These are phyloP conservation scores for Triticum monococcum DNA, from an alignment of 176 grass and related monocot genomes.

Conservation along the genomic window DNA sequence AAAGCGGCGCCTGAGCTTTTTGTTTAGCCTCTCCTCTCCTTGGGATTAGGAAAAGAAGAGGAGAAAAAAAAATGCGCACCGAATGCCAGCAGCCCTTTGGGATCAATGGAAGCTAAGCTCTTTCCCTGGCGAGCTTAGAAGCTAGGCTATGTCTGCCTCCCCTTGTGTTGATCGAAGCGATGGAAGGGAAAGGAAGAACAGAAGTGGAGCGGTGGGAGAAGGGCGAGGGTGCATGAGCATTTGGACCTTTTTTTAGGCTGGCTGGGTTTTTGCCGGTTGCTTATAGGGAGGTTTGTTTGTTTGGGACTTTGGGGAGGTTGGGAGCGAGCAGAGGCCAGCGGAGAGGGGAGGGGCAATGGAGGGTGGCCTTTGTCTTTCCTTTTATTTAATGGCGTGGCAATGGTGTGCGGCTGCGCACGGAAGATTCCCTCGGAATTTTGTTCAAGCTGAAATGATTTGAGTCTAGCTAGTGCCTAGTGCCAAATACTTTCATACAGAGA, in stretches of 20 bases:
- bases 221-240: not conserved
- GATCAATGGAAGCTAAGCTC: slow-evolving; percentile 39
- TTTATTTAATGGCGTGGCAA: slow-evolving; percentile 34
- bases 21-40: not conserved
- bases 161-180: slow-evolving; percentile 25
- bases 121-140: slow-evolving; percentile 23
- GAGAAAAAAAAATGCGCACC: slow-evolving; percentile 7
- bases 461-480: not conserved
- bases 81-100: slow-evolving; percentile 32
- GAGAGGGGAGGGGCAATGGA: slow-evolving; percentile 13
- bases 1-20: slow-evolving; percentile 23
- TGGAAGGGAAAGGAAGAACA: not conserved
- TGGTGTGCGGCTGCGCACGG: slow-evolving; percentile 26
- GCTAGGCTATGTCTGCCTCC: not conserved
- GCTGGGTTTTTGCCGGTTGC: slow-evolving; percentile 22
- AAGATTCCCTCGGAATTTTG: slow-evolving; percentile 42
- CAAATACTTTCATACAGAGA: not conserved
- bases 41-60: slow-evolving; percentile 34
- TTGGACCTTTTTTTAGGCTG: not conserved
- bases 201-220: not conserved
- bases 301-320: slow-evolving; percentile 14
- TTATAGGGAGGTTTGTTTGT: not conserved
- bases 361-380: slow-evolving; percentile 28
- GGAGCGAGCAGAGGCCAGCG: slow-evolving; percentile 1
- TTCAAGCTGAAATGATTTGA: slow-evolving; percentile 24